Base-by-base conservation (phyloP, 768 basidiomycete species). In the Dacryopinax primogenitus region DNA sequence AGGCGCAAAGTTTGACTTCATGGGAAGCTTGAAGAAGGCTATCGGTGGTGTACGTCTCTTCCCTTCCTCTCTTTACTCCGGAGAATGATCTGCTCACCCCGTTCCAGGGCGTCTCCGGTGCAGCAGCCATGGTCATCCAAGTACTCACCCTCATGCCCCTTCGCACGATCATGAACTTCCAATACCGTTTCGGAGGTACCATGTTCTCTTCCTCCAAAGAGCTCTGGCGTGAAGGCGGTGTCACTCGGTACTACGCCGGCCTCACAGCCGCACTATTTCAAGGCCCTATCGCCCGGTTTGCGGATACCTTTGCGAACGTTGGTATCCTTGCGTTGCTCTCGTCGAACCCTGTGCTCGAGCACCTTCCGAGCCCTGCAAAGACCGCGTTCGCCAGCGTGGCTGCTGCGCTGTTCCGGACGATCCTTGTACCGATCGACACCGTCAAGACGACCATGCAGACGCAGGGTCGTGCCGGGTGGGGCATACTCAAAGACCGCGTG, bases 111-210 rank as follows among this genome's bases (percentile, higher is more conserved):
- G 28, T 64, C 0, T 68, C 44, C 7, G 66, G 68, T 18, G 67
- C 68, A 1, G 64, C 71, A 83, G 94, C 94, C 0, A 98, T 97
- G 95, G 83, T 97, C 2, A 78, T 97, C 3, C 95, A 97, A 73
- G 95, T 98, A 18, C 74, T 96, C 62, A 84, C 86, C 0, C 81
- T 95, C 66, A 96, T 96, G 92, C 92, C 92, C 3, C 75, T 95
- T n/a, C 83, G 92, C n/a, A 96, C 94, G 1, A 81, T 93, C 64
- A 97, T 98, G 95, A 98, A 97, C 78, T 96, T 90, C 72, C 92
- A 93, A 76, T 92, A 93, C 73, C 84, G 87, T 9, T 30, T 16
- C 72, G 93, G 93, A n/a, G 87, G 86, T 1, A 82, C 84, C 1
- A 84, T 84, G 4, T 84, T 83, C 0, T 75, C 80, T 37, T 86